These are phyloP conservation scores for Camelina sativa DNA, from an alignment of 345 rosid species.

Conservation along the genomic window DNA sequence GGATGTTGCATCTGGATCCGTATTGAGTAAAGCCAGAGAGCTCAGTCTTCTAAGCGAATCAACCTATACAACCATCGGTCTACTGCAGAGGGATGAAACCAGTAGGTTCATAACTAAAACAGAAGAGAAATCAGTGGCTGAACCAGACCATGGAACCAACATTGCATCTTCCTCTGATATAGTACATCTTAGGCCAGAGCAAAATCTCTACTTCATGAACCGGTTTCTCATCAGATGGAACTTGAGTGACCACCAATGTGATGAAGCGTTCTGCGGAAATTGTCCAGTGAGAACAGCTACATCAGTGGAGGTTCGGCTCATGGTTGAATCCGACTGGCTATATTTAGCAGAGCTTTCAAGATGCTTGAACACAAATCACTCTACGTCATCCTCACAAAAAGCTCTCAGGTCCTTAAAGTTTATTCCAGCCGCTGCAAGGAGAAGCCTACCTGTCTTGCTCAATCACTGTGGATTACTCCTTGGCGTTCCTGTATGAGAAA, in stretches of 20 bases:
- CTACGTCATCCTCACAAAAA: constrained; percentile 53
- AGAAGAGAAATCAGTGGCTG: constrained; percentile 41
- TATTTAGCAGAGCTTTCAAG: constrained; percentile 70
- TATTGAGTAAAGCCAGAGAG: constrained; percentile 68
- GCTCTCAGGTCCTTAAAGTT: constrained; percentile 61
- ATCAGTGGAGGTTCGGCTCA: constrained; percentile 59
- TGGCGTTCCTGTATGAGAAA: constrained; percentile 69
- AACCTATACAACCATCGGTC: constrained; percentile 52
- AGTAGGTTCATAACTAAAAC: constrained; percentile 56
- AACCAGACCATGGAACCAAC: constrained; percentile 35
- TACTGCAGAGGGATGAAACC: constrained; percentile 69
- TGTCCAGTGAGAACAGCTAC: constrained; percentile 42
- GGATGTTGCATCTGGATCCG: constrained; percentile 54
- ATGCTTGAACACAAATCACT: constrained; percentile 29
- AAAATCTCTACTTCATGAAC: constrained; percentile 69
- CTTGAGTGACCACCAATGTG: constrained; percentile 35
- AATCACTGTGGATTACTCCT: constrained; percentile 56
- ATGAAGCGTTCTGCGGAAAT: constrained; percentile 12
- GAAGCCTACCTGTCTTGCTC: constrained; percentile 78
- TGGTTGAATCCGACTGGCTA: constrained; percentile 82
- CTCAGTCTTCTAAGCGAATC: constrained; percentile 69
- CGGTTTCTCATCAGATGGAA: constrained; percentile 77
- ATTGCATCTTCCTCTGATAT: constrained; percentile 23
- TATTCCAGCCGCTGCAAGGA: constrained; percentile 73
- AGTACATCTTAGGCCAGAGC: constrained; percentile 52